phyloP scores from a whole-genome alignment of 176 grass and related monocot species.

The Sorghum bicolor region Sorghum_bicolor_NCBIv3 NC_012870.2:69487001-69487500 shows the following conservation, averaged over 20 bases:
- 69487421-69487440: slow-evolving; percentile 48
- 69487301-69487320: slow-evolving; percentile 35
- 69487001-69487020: slow-evolving; percentile 12
- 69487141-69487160: slow-evolving; percentile 59
- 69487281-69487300: slow-evolving; percentile 52
- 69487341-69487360: slow-evolving; percentile 56
- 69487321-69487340: slow-evolving; percentile 60
- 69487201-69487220: slow-evolving; percentile 57
- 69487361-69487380: slow-evolving; percentile 38
- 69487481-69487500: slow-evolving; percentile 55
- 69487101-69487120: slow-evolving; percentile 38
- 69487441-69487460: slow-evolving; percentile 56
- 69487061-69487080: slow-evolving; percentile 49
- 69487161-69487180: slow-evolving; percentile 57
- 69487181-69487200: slow-evolving; percentile 57
- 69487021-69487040: slow-evolving; percentile 36
- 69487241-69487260: slow-evolving; percentile 74
- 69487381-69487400: slow-evolving; percentile 50
- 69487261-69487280: slow-evolving; percentile 39
- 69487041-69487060: slow-evolving; percentile 64
- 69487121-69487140: slow-evolving; percentile 42
- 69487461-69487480: slow-evolving; percentile 50
- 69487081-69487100: slow-evolving; percentile 45
- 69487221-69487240: slow-evolving; percentile 56
- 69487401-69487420: slow-evolving; percentile 52